These are phyloP conservation scores for Yamadazyma ubonensis DNA, from an alignment of 805 yeast genomes.

Conservation along the genomic window DNA sequence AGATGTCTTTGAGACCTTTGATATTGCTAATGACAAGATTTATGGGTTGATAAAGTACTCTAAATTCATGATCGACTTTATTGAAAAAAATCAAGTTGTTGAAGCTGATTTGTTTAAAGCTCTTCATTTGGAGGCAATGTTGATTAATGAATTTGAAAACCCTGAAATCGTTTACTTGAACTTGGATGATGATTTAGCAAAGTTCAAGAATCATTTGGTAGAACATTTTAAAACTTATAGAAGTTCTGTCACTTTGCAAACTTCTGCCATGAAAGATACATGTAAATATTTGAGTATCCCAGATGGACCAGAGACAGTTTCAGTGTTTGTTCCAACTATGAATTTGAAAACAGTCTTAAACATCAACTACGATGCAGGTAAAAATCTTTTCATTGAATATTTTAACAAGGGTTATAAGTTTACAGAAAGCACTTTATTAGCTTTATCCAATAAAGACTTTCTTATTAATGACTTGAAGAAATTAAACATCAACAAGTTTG, in stretches of 20 bases:
- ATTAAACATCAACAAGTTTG: slow-evolving; percentile 10
- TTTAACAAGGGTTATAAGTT: slow-evolving; percentile 34
- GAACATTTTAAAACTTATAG: neutral
- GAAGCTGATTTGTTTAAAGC: slow-evolving; percentile 7
- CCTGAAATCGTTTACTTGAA: slow-evolving; percentile 38
- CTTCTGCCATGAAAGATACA: slow-evolving; percentile 3
- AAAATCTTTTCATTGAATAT: slow-evolving; percentile 23
- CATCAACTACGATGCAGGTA: slow-evolving; percentile 27
- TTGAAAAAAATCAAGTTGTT: neutral
- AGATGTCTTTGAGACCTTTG: slow-evolving; percentile 25
- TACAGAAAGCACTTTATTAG: slow-evolving; percentile 30
- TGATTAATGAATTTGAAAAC: slow-evolving; percentile 39
- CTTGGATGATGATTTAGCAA: slow-evolving; percentile 22
- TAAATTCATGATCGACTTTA: slow-evolving; percentile 20
- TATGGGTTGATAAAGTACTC: slow-evolving; percentile 31
- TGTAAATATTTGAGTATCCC: slow-evolving; percentile 10
- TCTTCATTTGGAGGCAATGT: slow-evolving; percentile 27
- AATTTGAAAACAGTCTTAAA: slow-evolving; percentile 30
- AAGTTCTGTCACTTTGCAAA: neutral
- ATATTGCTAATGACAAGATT: slow-evolving; percentile 29
- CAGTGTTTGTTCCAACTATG: slow-evolving; percentile 3
- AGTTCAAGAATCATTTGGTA: slow-evolving; percentile 16
- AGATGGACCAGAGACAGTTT: slow-evolving; percentile 12
- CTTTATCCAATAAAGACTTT: slow-evolving; percentile 30
- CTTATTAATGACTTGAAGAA: slow-evolving; percentile 12